Conservation (phyloP, 2,329 filamentous ascomycete species). For the Sclerotinia trifoliorum region DNA sequence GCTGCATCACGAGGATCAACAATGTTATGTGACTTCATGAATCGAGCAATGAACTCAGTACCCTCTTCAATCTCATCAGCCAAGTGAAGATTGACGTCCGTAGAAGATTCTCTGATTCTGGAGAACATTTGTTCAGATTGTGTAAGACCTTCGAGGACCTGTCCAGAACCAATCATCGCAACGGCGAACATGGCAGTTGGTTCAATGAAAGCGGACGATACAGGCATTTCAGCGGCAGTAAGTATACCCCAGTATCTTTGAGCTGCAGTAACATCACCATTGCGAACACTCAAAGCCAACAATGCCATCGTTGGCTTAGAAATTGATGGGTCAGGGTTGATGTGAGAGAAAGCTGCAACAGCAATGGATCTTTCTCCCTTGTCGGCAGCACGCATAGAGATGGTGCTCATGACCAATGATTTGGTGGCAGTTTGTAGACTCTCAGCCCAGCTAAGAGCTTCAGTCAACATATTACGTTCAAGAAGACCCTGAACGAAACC, state of each 20-base stretch:
- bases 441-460: conserved; percentile 73
- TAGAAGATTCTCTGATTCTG: conserved; percentile 66
- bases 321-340: conserved; percentile 52
- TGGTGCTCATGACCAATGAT: conserved; percentile 64
- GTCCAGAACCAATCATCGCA: conserved; percentile 80
- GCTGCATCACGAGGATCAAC: conserved; percentile 52
- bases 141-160: conserved; percentile 75
- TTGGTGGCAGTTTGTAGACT: conserved; percentile 59
- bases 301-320: conserved; percentile 71
- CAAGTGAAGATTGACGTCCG: conserved; percentile 53
- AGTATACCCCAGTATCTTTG: conserved; percentile 79
- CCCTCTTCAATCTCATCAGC: conserved; percentile 85
- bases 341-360: conserved; percentile 60
- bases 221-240: conserved; percentile 58
- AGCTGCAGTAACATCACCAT: conserved; percentile 74
- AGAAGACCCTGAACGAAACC: conserved; percentile 80
- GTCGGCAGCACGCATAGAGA: conserved; percentile 79
- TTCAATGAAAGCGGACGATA: conserved; percentile 71
- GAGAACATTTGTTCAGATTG: conserved; percentile 85
- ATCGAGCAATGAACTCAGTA: conserved; percentile 63
- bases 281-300: conserved; percentile 80
- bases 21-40: conserved; percentile 57
- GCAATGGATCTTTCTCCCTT: conserved; percentile 69
- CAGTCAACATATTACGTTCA: conserved; percentile 64
- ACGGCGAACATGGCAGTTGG: conserved; percentile 88